Evolutionary conservation across 2,329 filamentous ascomycete species (phyloP).

Genomic region (Polychaeton citri): DNA sequence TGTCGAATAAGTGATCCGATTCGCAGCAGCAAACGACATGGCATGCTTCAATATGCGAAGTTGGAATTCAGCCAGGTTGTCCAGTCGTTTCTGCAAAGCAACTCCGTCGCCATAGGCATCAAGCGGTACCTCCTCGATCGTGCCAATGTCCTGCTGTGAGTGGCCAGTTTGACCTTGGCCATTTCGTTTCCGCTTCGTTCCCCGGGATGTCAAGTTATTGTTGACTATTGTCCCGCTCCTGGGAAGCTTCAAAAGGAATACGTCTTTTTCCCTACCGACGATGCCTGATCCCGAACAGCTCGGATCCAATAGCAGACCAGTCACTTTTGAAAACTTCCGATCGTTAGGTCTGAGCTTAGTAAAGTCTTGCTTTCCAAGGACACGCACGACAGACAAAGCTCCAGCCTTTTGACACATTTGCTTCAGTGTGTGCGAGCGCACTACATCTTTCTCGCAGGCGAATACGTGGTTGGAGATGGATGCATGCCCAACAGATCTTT

Average conservation of each 20-base stretch:
- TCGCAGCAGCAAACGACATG: constrained; percentile 63
- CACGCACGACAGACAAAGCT: constrained; percentile 49
- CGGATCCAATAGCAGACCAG: constrained; percentile 73
- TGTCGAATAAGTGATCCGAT: constrained; percentile 77
- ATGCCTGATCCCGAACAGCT: constrained; percentile 96
- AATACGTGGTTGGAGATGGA: constrained; percentile 39
- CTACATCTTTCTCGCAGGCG: constrained; percentile 65
- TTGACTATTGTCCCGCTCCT: constrained; percentile 1
- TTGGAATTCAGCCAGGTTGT: constrained; percentile 69
- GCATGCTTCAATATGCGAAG: constrained; percentile 71
- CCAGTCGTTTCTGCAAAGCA: constrained; percentile 51
- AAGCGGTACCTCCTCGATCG: constrained; percentile 26
- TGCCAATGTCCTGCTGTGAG: constrained; percentile 10
- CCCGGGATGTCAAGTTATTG: background rate
- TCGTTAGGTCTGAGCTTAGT: constrained; percentile 56
- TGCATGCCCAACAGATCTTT: constrained; percentile 23
- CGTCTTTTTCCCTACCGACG: constrained; percentile 70
- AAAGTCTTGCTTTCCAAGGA: constrained; percentile 70
- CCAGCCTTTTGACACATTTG: constrained; percentile 53
- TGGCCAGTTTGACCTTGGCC: constrained; percentile 5
- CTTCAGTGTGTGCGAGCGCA: constrained; percentile 59
- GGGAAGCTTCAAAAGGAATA: constrained; percentile 48
- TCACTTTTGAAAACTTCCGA: constrained; percentile 53
- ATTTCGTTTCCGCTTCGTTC: constrained; percentile 21
- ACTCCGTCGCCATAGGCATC: constrained; percentile 31